Evolutionary conservation across 1,284 basidiomycete species (phyloP).

Genomic region (Cerrena zonata): DNA sequence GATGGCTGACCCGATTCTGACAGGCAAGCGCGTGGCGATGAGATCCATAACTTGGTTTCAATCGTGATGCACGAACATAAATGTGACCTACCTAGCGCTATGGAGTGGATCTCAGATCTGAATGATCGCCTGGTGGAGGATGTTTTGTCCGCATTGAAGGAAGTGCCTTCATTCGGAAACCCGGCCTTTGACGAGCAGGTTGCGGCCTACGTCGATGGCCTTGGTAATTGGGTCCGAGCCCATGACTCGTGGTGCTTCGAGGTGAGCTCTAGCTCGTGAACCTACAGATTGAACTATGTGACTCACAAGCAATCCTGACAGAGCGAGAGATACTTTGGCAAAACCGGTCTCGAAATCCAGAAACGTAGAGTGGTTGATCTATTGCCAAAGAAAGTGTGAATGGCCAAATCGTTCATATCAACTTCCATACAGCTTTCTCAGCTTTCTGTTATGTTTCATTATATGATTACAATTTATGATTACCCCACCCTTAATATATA

Average conservation of each 20-base stretch:
- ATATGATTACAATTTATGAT: no score
- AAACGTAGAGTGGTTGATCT: conserved; percentile 10
- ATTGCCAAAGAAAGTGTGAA: conserved; percentile 14
- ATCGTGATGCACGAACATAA: conserved; percentile 20
- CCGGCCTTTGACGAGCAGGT: conserved; percentile 18
- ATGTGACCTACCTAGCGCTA: conserved; percentile 15
- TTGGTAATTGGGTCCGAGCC: conserved; percentile 24
- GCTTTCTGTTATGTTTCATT: no score
- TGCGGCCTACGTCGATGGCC: conserved; percentile 20
- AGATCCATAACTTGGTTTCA: conserved; percentile 25
- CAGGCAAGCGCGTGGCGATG: conserved; percentile 20
- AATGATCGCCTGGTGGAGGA: conserved; percentile 10
- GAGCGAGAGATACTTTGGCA: conserved; percentile 27
- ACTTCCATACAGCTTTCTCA: no score
- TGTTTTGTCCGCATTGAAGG: conserved; percentile 13
- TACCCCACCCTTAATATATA: no score
- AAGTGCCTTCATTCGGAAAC: conserved; percentile 18
- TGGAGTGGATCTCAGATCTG: conserved; percentile 16
- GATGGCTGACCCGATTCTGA: no score
- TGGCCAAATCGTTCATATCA: no score
- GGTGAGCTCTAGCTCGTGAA: no score
- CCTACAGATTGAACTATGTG: no score
- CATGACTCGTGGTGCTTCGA: conserved; percentile 29
- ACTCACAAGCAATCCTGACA: no score
- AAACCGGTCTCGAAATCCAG: conserved; percentile 19